Evolutionary conservation across 805 yeast species (phyloP).

Genomic region (Candida maris): DNA sequence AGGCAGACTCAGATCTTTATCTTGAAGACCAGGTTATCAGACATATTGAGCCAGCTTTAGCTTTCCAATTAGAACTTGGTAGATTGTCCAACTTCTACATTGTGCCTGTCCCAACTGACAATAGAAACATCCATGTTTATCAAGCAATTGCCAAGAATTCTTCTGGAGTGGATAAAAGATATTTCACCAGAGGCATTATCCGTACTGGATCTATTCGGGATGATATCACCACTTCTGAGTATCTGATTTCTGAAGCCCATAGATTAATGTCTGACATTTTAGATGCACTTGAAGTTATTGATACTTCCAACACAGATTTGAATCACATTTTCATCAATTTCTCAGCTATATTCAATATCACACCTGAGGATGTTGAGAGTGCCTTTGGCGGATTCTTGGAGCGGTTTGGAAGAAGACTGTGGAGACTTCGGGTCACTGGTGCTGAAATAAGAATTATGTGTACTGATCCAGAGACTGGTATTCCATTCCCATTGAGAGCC

Average conservation of each 20-base stretch:
- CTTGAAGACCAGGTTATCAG: conserved; percentile 89
- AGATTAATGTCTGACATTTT: conserved; percentile 93
- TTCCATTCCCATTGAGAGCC: conserved; percentile 94
- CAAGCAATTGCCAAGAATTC: conserved; percentile 95
- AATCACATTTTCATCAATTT: conserved; percentile 97
- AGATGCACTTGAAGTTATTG: conserved; percentile 91
- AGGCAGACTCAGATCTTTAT: conserved; percentile 61
- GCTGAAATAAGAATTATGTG: conserved; percentile 97
- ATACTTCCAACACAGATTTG: conserved; percentile 90
- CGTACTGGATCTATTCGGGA: conserved; percentile 94
- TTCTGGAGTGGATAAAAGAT: conserved; percentile 83
- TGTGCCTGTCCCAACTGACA: conserved; percentile 92
- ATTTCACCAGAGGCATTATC: conserved; percentile 94
- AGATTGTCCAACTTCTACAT: conserved; percentile 93
- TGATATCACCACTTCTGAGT: conserved; percentile 89
- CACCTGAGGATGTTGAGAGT: conserved; percentile 93
- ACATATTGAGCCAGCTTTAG: conserved; percentile 97
- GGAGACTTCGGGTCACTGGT: conserved; percentile 95
- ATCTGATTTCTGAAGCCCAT: conserved; percentile 93
- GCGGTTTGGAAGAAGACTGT: conserved; percentile 92
- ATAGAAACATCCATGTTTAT: conserved; percentile 95
- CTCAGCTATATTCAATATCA: conserved; percentile 90
- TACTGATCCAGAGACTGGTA: conserved; percentile 81
- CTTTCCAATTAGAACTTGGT: conserved; percentile 93
- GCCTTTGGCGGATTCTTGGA: conserved; percentile 98